These are phyloP conservation scores for Andrographis paniculata DNA, from an alignment of 305 asterid genomes.

Conservation along the genomic window DNA sequence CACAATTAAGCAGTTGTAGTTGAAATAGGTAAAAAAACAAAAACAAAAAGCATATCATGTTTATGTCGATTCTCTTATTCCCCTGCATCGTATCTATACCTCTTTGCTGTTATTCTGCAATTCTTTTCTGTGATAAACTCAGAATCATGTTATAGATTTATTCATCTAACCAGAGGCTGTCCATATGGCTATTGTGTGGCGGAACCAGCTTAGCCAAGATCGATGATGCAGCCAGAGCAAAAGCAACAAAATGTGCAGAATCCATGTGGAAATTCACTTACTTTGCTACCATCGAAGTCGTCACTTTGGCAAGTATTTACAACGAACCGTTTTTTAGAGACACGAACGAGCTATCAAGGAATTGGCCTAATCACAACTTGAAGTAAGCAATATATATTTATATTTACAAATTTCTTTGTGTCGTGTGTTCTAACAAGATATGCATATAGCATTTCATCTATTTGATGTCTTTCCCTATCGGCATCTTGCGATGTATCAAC, in stretches of 20 bases:
- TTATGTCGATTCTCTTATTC: too few species aligned
- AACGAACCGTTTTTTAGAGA: slow-evolving; percentile 54
- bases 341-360: slow-evolving; percentile 35
- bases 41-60: too few species aligned
- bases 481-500: too few species aligned
- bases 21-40: too few species aligned
- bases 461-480: too few species aligned
- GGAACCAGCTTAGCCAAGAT: slow-evolving; percentile 32
- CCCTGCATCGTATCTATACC: too few species aligned
- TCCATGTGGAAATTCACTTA: slow-evolving; percentile 80
- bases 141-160: too few species aligned
- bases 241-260: slow-evolving; percentile 53
- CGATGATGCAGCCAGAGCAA: slow-evolving; percentile 35
- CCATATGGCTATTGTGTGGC: slow-evolving; percentile 41
- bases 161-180: slow-evolving; percentile 39
- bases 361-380: slow-evolving; percentile 74
- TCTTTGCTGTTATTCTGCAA: too few species aligned
- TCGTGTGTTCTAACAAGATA: too few species aligned
- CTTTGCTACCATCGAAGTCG: slow-evolving; percentile 47
- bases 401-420: too few species aligned
- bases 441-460: too few species aligned
- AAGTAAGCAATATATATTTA: slow-evolving; percentile 32
- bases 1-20: too few species aligned
- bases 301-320: slow-evolving; percentile 32
- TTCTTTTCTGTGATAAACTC: slow-evolving; percentile 8